Evolutionary conservation across 768 basidiomycete species (phyloP).

Genomic region (Mycena metata): DNA sequence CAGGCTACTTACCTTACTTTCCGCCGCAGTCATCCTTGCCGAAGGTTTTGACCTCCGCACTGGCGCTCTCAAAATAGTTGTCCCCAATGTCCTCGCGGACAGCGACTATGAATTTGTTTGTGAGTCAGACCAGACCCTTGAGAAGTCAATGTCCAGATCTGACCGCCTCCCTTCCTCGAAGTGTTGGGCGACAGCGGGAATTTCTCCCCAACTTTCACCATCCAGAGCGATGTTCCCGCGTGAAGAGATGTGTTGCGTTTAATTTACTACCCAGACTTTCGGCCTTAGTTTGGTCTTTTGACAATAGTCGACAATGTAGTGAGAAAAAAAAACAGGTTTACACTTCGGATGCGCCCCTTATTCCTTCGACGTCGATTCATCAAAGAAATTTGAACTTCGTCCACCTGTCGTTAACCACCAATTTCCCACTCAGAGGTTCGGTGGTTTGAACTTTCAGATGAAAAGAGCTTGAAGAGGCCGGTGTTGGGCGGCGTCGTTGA

Average conservation of each 20-base stretch:
- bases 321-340: too few species aligned
- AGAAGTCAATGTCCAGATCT: not conserved
- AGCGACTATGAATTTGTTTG: conserved; percentile 42
- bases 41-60: conserved; percentile 37
- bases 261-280: too few species aligned
- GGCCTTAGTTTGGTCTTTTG: too few species aligned
- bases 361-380: too few species aligned
- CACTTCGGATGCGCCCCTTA: too few species aligned
- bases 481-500: too few species aligned
- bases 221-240: conserved; percentile 31
- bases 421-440: too few species aligned
- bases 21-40: conserved; percentile 42
- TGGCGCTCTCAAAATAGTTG: conserved; percentile 37
- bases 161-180: conserved; percentile 23
- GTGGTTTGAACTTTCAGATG: too few species aligned
- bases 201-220: conserved; percentile 44
- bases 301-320: too few species aligned
- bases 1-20: not conserved
- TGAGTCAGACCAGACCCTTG: conserved; percentile 29
- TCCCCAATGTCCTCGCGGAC: conserved; percentile 39
- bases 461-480: too few species aligned
- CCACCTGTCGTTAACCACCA: too few species aligned
- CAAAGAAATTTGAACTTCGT: too few species aligned
- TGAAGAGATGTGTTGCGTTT: not conserved
- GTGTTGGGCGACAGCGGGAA: conserved; percentile 53